Evolutionary conservation across 148 eudicot species (phyloP), one percentile per base, ranked within the genome.

Genomic region (Chenopodium berlandieri): DNA sequence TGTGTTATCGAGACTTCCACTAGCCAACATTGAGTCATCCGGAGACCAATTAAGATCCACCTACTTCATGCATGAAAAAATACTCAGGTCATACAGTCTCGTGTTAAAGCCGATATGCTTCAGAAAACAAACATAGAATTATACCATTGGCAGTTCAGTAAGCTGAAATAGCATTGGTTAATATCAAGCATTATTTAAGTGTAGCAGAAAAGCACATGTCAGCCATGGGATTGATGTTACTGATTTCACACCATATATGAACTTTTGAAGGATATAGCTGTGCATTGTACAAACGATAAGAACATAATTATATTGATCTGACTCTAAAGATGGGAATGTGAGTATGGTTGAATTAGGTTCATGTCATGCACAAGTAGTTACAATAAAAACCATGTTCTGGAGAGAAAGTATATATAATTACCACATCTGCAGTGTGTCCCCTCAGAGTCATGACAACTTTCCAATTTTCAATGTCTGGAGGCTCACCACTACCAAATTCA

Each of bases 31-130:
- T 54, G 94, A 91, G 85, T 94, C 97, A 89, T 94, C 97, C n/a
- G 98, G 97, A 79, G 98, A 94, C 98, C 98, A 94, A 89, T 93
- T 94, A 83, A 94, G 98, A 94, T 96, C 99, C 90, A 96, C 99
- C 99, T 96, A 96, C 95, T 91, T 92, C 82, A 89, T 84, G 89
- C 98, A 96, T 83, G 83, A 84, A 84, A 89, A 84, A 86, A 85
- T 80, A 64, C 78, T 75, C 79, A 82, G 88, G 86, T 89, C 88
- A 89, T 78, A 87, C 83, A 37, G 84, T 78, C 75, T 73, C 54
- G 46, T 58, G 78, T 14, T 50, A 75, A 76, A 46, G 44, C 11
- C 23, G 63, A 52, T 25, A 83, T 77, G 40, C 47, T 80, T 58
- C 77, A 75, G 32, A 47, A 52, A 76, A 10, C 54, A 66, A 27